These are phyloP conservation scores for Lasiodiplodia citricola DNA, from an alignment of 2,329 filamentous ascomycete species.

Conservation along the genomic window DNA sequence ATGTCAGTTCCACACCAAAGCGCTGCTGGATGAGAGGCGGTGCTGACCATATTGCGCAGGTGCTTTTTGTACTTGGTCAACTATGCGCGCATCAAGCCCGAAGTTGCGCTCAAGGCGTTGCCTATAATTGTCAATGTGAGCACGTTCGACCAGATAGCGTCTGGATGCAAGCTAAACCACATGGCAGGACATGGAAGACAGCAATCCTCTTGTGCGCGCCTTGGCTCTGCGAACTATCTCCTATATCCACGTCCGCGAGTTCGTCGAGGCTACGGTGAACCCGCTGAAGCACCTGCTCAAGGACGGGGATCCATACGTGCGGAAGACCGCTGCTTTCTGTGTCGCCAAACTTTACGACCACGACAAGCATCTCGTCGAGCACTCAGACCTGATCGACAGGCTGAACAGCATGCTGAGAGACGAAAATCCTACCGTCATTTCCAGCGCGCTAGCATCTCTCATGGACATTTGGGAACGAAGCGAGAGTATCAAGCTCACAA, in stretches of 20 bases:
- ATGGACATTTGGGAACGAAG: slow-evolving; percentile 99
- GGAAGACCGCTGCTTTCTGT: slow-evolving; percentile 94
- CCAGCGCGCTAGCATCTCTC: slow-evolving; percentile 85
- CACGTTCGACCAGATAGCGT: background rate
- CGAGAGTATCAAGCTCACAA: slow-evolving; percentile 96
- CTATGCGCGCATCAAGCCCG: slow-evolving; percentile 92
- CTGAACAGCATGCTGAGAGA: slow-evolving; percentile 90
- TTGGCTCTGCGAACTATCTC: slow-evolving; percentile 94
- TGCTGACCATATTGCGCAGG: slow-evolving; percentile 60
- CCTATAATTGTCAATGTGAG: slow-evolving; percentile 81
- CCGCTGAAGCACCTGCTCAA: slow-evolving; percentile 82
- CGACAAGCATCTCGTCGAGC: slow-evolving; percentile 86
- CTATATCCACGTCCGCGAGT: slow-evolving; percentile 95
- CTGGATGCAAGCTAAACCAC: slow-evolving; percentile 17
- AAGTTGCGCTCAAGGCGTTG: slow-evolving; percentile 90
- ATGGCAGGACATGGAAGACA: slow-evolving; percentile 84
- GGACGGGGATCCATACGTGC: slow-evolving; percentile 92
- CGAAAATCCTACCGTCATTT: slow-evolving; percentile 96
- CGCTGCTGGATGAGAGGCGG: background rate
- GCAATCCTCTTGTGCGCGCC: slow-evolving; percentile 89
- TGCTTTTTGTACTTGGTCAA: slow-evolving; percentile 98
- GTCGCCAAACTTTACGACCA: slow-evolving; percentile 99
- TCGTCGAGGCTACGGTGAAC: slow-evolving; percentile 86
- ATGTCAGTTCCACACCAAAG: slow-evolving; percentile 67
- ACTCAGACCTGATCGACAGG: slow-evolving; percentile 87